Evolutionary conservation across 23 red algal species (phyloP).

Genomic region (Gracilaria gracilis): DNA sequence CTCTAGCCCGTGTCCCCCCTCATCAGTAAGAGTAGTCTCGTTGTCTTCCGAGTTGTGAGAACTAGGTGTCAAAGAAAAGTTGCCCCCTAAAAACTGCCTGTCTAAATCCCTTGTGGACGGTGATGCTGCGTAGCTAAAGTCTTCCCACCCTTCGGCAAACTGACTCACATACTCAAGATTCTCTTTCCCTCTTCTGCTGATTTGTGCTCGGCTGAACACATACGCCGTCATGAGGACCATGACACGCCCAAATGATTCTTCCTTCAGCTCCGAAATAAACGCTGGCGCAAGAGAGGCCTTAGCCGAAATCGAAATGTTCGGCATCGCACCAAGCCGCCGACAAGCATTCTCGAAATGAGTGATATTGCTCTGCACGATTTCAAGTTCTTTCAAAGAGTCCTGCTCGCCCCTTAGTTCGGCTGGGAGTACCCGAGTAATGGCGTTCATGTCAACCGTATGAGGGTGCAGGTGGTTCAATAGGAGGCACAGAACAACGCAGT

Average conservation of each 20-base stretch:
- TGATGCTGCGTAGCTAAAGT: neutral
- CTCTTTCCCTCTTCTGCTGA: constrained; percentile 1
- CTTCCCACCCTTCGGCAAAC: neutral
- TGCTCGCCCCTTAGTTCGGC: constrained; percentile 30
- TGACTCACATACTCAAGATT: neutral
- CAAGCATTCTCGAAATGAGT: constrained; percentile 18
- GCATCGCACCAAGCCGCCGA: constrained; percentile 39
- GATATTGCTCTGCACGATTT: constrained; percentile 58
- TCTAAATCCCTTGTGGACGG: neutral
- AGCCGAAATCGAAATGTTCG: constrained; percentile 43
- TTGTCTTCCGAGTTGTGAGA: neutral
- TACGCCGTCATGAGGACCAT: constrained; percentile 52
- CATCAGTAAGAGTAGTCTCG: neutral
- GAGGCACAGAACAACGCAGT: constrained; percentile 51
- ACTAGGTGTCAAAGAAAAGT: neutral
- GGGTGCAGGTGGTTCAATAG: constrained; percentile 50
- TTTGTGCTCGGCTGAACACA: constrained; percentile 19
- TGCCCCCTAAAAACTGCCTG: neutral
- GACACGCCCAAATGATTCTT: constrained; percentile 55
- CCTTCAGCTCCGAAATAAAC: constrained; percentile 31
- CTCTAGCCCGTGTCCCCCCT: neutral
- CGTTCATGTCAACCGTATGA: constrained; percentile 3
- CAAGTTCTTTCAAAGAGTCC: constrained; percentile 10
- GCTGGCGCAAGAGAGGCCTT: constrained; percentile 22
- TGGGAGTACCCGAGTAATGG: constrained; percentile 3